phyloP scores from a whole-genome alignment of 495 filamentous ascomycete genomes.

The Penicillium alfredii region DNA sequence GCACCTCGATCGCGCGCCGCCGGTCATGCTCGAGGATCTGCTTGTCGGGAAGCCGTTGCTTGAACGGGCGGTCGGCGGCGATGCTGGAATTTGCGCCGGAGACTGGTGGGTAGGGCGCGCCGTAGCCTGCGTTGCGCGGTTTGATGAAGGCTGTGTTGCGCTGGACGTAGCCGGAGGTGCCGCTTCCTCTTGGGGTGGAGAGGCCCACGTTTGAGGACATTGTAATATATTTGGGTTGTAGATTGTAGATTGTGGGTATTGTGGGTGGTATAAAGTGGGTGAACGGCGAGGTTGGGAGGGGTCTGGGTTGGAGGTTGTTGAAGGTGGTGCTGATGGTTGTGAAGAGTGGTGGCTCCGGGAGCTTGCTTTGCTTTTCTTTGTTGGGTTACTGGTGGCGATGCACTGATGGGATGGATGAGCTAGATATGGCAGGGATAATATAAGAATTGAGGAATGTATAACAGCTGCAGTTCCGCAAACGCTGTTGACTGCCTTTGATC shows the following conservation, averaged over 20 bases:
- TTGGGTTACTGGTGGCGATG: too few species aligned
- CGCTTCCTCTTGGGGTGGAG: slow-evolving; percentile 86
- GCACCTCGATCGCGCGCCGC: slow-evolving; percentile 80
- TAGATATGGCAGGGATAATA: too few species aligned
- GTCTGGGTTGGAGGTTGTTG: too few species aligned
- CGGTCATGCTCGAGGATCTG: slow-evolving; percentile 92
- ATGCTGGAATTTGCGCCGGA: slow-evolving; percentile 14
- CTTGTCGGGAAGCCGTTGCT: slow-evolving; percentile 81
- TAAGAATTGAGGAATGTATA: too few species aligned
- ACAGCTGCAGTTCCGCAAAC: too few species aligned
- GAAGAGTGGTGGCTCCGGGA: too few species aligned
- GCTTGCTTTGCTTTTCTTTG: too few species aligned
- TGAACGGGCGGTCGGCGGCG: slow-evolving; percentile 55
- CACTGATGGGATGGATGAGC: too few species aligned
- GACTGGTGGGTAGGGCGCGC: slow-evolving; percentile 49
- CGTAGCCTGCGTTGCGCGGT: slow-evolving; percentile 56
- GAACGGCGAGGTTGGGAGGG: background rate
- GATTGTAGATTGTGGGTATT: background rate
- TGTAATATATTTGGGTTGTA: slow-evolving; percentile 5
- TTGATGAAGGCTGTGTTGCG: slow-evolving; percentile 84
- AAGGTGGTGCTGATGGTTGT: too few species aligned
- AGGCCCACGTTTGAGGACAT: slow-evolving; percentile 99
- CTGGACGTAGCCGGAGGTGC: slow-evolving; percentile 96
- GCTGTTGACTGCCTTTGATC: too few species aligned
- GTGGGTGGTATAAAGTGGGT: slow-evolving; percentile 1